A percentile compares a stretch with the other conserved stretches of the same genome.
phyloP scores from a whole-genome alignment of 225 moss, liverwort and hornwort genomes.

The Takakia lepidozioides region DNA sequence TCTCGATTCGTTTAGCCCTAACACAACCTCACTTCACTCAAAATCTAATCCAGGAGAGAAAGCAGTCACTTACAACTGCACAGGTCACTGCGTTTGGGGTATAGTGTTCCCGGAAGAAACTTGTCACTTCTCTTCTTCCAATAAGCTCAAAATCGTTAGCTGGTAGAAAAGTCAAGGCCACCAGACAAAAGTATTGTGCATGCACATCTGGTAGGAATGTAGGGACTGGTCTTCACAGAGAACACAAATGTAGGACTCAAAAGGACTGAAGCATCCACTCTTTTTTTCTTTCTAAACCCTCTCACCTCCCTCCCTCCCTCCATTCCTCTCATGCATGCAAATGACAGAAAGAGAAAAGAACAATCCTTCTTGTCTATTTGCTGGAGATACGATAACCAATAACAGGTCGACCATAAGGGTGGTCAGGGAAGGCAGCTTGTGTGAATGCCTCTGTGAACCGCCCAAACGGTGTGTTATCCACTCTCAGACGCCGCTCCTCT shows the following conservation, averaged over 20 bases:
- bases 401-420: slow-evolving; percentile 25
- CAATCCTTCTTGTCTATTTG: neutral
- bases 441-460: slow-evolving; percentile 21
- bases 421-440: slow-evolving; percentile 21
- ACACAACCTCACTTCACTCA: too few species aligned
- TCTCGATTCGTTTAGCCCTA: too few species aligned
- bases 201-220: too few species aligned
- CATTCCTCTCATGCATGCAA: too few species aligned
- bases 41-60: too few species aligned
- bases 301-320: too few species aligned
- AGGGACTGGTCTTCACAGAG: too few species aligned
- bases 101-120: slow-evolving; percentile 24
- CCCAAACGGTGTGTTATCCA: slow-evolving; percentile 32
- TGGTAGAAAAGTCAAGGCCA: slow-evolving; percentile 6
- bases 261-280: too few species aligned
- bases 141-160: slow-evolving; percentile 27
- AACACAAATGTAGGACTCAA: too few species aligned
- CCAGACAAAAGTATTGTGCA: neutral
- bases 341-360: neutral
- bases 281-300: too few species aligned
- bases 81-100: slow-evolving; percentile 22
- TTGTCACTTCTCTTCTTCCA: slow-evolving; percentile 29
- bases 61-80: slow-evolving; percentile 14
- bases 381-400: slow-evolving; percentile 31
- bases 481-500: slow-evolving; percentile 30